A percentile compares a stretch with the other conserved stretches of the same genome.
Conservation (phyloP, 768 basidiomycete species). For the Pisolithus orientalis region DNA sequence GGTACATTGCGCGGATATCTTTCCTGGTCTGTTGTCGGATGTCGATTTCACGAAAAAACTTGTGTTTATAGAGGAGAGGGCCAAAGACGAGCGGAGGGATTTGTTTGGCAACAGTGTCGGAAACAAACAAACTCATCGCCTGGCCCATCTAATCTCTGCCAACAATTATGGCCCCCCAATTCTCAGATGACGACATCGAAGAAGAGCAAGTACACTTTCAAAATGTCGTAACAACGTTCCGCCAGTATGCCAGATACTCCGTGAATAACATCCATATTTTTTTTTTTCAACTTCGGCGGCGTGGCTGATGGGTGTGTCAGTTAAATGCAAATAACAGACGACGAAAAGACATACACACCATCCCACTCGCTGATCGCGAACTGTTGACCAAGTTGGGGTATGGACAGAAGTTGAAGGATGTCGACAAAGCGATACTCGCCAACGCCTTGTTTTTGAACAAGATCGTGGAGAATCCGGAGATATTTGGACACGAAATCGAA, state of each 20-base stretch:
- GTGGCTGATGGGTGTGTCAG: constrained; percentile 24
- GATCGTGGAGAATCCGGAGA: constrained; percentile 74
- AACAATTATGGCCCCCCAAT: constrained; percentile 16
- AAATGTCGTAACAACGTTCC: constrained; percentile 70
- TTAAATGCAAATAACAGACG: constrained; percentile 58
- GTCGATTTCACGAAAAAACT: too few species aligned
- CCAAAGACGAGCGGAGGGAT: too few species aligned
- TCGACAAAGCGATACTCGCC: constrained; percentile 73
- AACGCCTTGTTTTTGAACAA: constrained; percentile 74
- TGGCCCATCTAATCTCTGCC: too few species aligned
- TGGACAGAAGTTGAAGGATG: constrained; percentile 68
- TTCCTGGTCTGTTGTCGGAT: too few species aligned
- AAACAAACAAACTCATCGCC: too few species aligned
- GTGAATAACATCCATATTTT: constrained; percentile 10
- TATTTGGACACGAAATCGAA: constrained; percentile 55
- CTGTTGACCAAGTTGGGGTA: constrained; percentile 67
- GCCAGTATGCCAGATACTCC: constrained; percentile 69
- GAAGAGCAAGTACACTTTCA: constrained; percentile 70
- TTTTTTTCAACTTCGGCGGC: background rate
- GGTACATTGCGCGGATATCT: too few species aligned
- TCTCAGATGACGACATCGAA: constrained; percentile 29
- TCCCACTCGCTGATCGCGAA: constrained; percentile 64
- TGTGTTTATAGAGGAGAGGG: too few species aligned
- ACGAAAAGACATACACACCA: constrained; percentile 68
- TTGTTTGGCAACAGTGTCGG: too few species aligned